Evolutionary conservation across 73 alveolate genomes (phyloP).

Genomic region (Tetrahymena borealis): DNA sequence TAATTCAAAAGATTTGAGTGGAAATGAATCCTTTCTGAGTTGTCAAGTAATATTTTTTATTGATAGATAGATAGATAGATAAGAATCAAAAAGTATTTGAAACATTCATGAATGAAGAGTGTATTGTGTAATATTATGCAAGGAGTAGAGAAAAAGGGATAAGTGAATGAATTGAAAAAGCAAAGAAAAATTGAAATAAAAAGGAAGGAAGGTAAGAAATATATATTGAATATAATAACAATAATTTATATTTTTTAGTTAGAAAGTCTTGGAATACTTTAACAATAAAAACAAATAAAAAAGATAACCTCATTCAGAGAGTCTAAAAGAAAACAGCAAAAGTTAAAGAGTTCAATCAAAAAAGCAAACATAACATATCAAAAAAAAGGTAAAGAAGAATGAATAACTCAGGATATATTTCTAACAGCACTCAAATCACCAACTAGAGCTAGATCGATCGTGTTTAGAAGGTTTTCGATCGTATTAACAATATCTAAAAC

Average conservation of each 20-base stretch:
- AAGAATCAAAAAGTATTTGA: no score
- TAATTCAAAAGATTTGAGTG: background rate
- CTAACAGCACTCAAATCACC: background rate
- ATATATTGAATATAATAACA: background rate
- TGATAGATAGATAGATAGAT: background rate
- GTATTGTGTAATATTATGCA: no score
- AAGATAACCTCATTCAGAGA: constrained; percentile 1
- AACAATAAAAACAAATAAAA: background rate
- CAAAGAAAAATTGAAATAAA: background rate
- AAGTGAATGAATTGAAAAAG: background rate
- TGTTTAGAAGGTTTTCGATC: background rate
- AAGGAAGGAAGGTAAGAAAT: background rate
- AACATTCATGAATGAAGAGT: no score
- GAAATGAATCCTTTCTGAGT: background rate
- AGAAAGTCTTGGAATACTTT: background rate
- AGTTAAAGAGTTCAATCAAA: background rate
- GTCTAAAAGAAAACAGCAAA: background rate
- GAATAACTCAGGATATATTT: background rate
- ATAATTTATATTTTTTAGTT: background rate
- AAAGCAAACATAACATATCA: background rate
- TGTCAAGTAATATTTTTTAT: background rate
- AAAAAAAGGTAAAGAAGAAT: background rate
- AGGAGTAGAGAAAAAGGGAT: background rate
- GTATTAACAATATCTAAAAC: background rate
- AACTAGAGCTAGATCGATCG: constrained; percentile 1